Base-by-base conservation (phyloP, 768 basidiomycete species). In the Agrocybe chaxingu region DNA sequence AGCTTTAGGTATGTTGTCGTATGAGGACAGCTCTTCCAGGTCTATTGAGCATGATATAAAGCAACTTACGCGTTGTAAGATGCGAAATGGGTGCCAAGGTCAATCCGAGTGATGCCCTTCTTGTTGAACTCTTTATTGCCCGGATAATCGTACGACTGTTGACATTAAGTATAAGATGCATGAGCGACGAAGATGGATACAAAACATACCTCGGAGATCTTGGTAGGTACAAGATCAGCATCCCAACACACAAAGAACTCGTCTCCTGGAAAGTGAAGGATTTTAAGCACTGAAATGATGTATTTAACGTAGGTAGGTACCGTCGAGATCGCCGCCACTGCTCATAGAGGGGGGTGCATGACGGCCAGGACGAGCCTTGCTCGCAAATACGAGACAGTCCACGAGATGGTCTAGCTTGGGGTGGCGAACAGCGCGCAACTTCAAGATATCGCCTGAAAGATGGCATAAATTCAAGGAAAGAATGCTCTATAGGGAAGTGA, bases 161-260 rank as follows among this genome's bases (percentile, higher is more conserved):
- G 49, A n/a, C 8, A 8, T 0, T 42, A 4, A 16, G 47, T 50
- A 3, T 56, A 32, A 33, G 31, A 18, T 7, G 6, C 8, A 1
- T 10, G 19, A 12, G 9, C 13, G 19, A 16, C 18, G 41, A 8
- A 42, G 13, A 12, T 29, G 7, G 18, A 41, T 34, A 3, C 3
- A 36, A 33, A 11, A 53, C 66, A 43, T 54, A 80, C 84, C 68
- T 85, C 77, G 1, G 76, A 72, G 3, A 82, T 69, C n/a, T 57
- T 74, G 10, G 62, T 66, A 4, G 83, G 84, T 12, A 86, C 76
- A 6, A 86, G 59, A 55, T 83, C 82, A 0, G 73, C 71, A 62
- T 87, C 85, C 84, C 85, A 87, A 36, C 81, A 84, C 1, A 87
- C 83, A 49, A 84, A 80, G 57, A 80, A 86, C 53, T 82, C 76